Conservation (phyloP, 148 eudicot species). For the Nyssa sinensis region DNA sequence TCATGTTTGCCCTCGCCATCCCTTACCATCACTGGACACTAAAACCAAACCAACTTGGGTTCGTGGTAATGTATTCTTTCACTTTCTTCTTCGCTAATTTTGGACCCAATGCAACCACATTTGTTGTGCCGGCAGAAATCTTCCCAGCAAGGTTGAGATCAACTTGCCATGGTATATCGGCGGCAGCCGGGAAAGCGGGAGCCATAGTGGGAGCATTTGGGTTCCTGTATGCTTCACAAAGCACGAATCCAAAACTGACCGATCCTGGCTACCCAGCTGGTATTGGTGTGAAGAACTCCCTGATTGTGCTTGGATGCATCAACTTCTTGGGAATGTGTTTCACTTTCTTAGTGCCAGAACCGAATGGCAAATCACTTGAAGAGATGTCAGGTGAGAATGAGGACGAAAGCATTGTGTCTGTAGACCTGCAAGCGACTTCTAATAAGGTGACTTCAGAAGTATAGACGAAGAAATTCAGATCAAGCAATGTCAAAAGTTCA, state of each 20-base stretch:
- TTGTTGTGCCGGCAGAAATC: conserved; percentile 64
- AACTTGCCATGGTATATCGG: conserved; percentile 67
- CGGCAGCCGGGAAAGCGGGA: conserved; percentile 65
- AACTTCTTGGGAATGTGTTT: conserved; percentile 45
- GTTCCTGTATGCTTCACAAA: conserved; percentile 47
- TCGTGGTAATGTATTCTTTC: conserved; percentile 47
- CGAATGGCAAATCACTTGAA: conserved; percentile 58
- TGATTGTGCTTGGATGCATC: conserved; percentile 38
- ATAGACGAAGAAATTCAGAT: background rate
- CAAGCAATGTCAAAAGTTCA: background rate
- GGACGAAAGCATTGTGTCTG: conserved; percentile 3
- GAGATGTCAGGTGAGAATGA: conserved; percentile 44
- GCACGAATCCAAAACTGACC: conserved; percentile 27
- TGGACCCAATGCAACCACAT: conserved; percentile 68
- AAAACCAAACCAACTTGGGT: conserved; percentile 41
- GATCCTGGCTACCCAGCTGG: conserved; percentile 56
- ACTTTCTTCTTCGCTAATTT: conserved; percentile 70
- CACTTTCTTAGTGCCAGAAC: conserved; percentile 58
- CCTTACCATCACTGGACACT: conserved; percentile 55
- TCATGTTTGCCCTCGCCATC: conserved; percentile 72
- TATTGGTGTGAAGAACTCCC: conserved; percentile 50
- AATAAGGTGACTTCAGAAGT: background rate
- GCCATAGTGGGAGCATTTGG: conserved; percentile 64
- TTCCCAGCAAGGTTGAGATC: conserved; percentile 58
- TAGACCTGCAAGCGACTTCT: background rate